A percentile compares a stretch with the other conserved stretches of the same genome.
These are phyloP conservation scores for Neurospora sublineolata DNA, from an alignment of 495 filamentous ascomycete species.

Conservation along the genomic window DNA sequence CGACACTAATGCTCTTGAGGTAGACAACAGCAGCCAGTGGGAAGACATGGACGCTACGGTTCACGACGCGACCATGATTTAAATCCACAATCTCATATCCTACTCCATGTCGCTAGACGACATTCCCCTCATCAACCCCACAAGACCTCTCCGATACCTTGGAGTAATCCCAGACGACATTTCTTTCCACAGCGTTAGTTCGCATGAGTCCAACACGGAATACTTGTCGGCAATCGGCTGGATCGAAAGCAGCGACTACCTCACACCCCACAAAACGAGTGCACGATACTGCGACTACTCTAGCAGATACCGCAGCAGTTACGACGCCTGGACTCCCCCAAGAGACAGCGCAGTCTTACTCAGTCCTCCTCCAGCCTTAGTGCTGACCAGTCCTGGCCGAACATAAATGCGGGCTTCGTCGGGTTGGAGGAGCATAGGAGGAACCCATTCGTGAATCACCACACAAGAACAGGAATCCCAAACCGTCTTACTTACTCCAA, in stretches of 20 bases:
- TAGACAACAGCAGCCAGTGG: background rate
- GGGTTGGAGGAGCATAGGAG: background rate
- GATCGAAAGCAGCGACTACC: background rate
- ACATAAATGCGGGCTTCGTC: background rate
- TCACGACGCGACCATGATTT: background rate
- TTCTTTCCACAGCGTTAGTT: background rate
- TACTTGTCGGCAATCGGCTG: background rate
- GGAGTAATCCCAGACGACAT: background rate
- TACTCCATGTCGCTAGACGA: background rate
- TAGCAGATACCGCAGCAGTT: background rate
- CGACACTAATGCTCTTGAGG: background rate
- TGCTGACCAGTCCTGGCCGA: background rate
- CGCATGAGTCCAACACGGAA: background rate
- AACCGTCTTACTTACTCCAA: background rate
- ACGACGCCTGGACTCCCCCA: background rate
- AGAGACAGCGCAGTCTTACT: background rate
- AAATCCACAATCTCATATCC: background rate
- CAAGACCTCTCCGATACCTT: background rate
- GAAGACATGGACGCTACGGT: background rate
- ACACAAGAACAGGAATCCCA: background rate
- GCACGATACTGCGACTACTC: too few species aligned
- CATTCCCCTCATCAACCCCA: background rate
- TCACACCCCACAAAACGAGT: background rate
- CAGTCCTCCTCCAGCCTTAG: background rate
- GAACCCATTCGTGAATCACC: background rate